phyloP scores from a whole-genome alignment of 148 eudicot species.

The Nepenthes gracilis region DNA sequence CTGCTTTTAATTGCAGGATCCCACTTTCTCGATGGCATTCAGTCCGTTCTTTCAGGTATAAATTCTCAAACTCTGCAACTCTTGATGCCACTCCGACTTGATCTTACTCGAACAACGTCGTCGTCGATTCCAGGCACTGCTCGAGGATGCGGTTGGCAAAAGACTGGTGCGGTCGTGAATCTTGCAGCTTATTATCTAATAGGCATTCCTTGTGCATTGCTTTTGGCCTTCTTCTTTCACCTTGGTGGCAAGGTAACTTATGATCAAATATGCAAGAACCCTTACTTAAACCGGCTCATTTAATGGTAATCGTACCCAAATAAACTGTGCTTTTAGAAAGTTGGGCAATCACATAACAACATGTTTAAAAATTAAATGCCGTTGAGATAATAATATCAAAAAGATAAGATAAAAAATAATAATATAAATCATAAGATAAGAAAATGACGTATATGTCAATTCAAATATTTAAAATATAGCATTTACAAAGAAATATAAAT shows the following conservation, averaged over 20 bases:
- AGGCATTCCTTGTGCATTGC: constrained; percentile 51
- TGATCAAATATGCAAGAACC: too few species aligned
- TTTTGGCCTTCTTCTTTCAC: constrained; percentile 20
- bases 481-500: too few species aligned
- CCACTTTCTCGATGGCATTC: constrained; percentile 24
- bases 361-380: too few species aligned
- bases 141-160: constrained; percentile 80
- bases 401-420: too few species aligned
- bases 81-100: neutral
- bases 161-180: constrained; percentile 65
- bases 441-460: too few species aligned
- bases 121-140: constrained; percentile 29
- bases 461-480: too few species aligned
- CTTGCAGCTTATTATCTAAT: constrained; percentile 68
- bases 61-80: neutral
- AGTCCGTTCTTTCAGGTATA: constrained; percentile 50
- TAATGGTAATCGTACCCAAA: too few species aligned
- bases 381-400: too few species aligned
- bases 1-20: constrained; percentile 26
- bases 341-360: too few species aligned
- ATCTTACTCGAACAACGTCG: neutral
- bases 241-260: constrained; percentile 10
- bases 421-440: too few species aligned
- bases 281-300: too few species aligned
- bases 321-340: too few species aligned